A percentile compares a stretch with the other conserved stretches of the same genome.
Conservation (phyloP, 495 filamentous ascomycete genomes). For the Xylaria sp. region DNA sequence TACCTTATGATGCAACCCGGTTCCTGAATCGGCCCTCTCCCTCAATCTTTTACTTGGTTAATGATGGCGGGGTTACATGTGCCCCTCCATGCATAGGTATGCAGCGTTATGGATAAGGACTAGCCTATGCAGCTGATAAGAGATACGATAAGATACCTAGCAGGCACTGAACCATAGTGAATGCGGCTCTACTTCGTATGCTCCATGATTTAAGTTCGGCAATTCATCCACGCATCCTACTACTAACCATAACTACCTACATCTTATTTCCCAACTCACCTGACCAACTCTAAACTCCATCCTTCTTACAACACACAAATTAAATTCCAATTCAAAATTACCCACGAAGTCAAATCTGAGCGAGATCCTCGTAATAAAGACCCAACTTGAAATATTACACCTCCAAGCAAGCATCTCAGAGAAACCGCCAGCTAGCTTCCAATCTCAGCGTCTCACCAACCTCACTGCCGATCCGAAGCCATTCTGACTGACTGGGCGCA, state of each 20-base stretch:
- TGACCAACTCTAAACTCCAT: background rate
- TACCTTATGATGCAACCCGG: conserved; percentile 26
- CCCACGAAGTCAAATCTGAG: background rate
- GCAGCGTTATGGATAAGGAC: conserved; percentile 29
- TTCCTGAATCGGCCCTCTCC: conserved; percentile 23
- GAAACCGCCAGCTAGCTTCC: background rate
- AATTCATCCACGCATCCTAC: too few relatives aligned
- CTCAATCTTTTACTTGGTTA: conserved; percentile 18
- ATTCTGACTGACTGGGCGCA: background rate
- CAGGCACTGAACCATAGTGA: background rate
- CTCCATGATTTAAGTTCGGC: background rate
- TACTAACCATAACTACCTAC: background rate
- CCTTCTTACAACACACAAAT: background rate
- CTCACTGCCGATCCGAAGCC: background rate
- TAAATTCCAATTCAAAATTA: background rate
- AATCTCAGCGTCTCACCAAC: background rate
- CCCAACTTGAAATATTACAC: background rate
- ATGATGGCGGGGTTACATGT: conserved; percentile 24
- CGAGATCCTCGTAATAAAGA: background rate
- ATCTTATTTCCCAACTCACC: background rate
- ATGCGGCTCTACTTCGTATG: background rate
- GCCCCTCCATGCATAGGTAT: conserved; percentile 24
- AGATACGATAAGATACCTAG: background rate
- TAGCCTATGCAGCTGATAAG: conserved; percentile 34
- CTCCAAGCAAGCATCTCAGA: background rate